Conservation (phyloP, 2,329 filamentous ascomycete species). For the Drechmeria coniospora region DNA sequence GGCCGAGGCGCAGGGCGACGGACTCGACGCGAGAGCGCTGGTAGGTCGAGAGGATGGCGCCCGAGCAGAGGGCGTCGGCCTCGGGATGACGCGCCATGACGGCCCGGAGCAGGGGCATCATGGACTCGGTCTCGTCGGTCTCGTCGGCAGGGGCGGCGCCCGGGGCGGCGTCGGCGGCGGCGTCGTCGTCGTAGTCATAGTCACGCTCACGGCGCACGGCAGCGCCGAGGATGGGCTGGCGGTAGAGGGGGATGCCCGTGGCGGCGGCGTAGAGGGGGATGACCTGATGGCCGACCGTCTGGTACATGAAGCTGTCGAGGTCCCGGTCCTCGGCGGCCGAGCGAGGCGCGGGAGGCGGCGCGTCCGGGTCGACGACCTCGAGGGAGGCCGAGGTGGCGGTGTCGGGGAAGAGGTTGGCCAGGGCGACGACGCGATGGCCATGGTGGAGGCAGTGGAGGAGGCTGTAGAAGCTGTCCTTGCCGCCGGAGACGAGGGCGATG, state of each 20-base stretch:
- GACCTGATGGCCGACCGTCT: slow-evolving; percentile 81
- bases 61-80: slow-evolving; percentile 75
- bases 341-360: background rate
- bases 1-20: slow-evolving; percentile 67
- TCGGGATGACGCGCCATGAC: slow-evolving; percentile 57
- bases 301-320: slow-evolving; percentile 98
- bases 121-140: slow-evolving; percentile 77
- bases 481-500: slow-evolving; percentile 85
- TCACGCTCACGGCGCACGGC: slow-evolving; percentile 57
- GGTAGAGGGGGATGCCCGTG: slow-evolving; percentile 70
- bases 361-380: slow-evolving; percentile 7
- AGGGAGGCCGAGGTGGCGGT: slow-evolving; percentile 1
- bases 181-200: slow-evolving; percentile 32
- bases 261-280: slow-evolving; percentile 73
- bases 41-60: slow-evolving; percentile 88
- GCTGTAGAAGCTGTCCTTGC: slow-evolving; percentile 93
- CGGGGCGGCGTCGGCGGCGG: slow-evolving; percentile 3
- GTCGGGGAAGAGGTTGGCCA: slow-evolving; percentile 69
- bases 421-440: slow-evolving; percentile 69
- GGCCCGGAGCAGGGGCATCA: slow-evolving; percentile 56
- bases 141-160: slow-evolving; percentile 10
- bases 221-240: slow-evolving; percentile 56
- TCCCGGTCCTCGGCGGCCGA: slow-evolving; percentile 24
- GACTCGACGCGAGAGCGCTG: slow-evolving; percentile 93
- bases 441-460: slow-evolving; percentile 79